Base-by-base conservation (phyloP, 768 basidiomycete genomes). In the Collybiopsis confluens region DNA sequence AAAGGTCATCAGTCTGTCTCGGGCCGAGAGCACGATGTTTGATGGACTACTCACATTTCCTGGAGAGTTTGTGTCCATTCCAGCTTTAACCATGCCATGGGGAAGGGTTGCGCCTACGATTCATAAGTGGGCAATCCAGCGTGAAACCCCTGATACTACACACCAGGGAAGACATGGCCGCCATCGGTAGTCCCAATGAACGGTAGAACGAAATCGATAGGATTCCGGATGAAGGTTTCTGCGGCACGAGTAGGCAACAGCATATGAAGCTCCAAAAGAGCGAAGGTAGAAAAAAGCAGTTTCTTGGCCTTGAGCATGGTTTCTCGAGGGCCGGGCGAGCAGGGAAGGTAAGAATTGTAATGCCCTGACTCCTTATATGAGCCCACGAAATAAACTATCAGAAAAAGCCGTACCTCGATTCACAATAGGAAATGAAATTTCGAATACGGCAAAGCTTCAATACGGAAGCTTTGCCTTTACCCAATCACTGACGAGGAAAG, bases 51-150 rank as follows among this genome's bases (percentile, higher is more conserved):
- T 30, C 58, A 82, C 82, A 62, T 81, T 81, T 60, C 75, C 79
- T 2, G 82, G 80, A 11, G 82, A 82, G 59, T 85, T 80, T 0
- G 83, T 85, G 60, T 86, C 83, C 76, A 85, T 78, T 6, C 83
- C 84, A 2, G 70, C 76, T 68, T 86, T 86, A 15, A 79, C 75
- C 83, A 85, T 82, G n/a, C 85, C 83, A 65, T 85, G 83, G 2
- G 85, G 85, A 20, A 83, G 60, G 2, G 81, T 85, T 0, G 81
- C 83, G 40, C 84, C 83, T 82, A 42, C 3, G 20, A 35, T 45
- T n/a, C 18, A 3, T 42, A 16, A 46, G 36, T 46, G 3, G 20
- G 46, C 15, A 45, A 48, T 49, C 33, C 44, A 47, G 42, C 41
- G 38, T 26, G 26, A 30, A 37, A 21, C 47, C 15, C 26, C 27